Base-by-base conservation (phyloP, 1,284 basidiomycete genomes). In the Leccinum insolens region DNA sequence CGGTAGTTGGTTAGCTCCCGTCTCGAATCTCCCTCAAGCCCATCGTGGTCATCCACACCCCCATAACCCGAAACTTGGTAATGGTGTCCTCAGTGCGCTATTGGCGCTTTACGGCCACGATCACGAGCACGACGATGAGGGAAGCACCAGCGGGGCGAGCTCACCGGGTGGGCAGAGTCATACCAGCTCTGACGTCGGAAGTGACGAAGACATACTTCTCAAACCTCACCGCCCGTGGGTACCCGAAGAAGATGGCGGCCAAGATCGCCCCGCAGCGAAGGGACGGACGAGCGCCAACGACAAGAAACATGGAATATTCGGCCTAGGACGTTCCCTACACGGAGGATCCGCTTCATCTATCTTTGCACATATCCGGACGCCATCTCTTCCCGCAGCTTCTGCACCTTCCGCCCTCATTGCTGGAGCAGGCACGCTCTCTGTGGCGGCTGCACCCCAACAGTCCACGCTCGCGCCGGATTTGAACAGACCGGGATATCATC, bases 381-480 rank as follows among this genome's bases (percentile, higher is more conserved):
- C 74, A 7, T 69, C 75, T 8, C 59, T 73, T 25, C 73, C 75
- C 5, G 58, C 65, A 5, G 64, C 71, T 0, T 60, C 73, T 7
- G 61, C 77, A 15, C 67, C 78, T 14, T 75, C 78, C 0, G 78
- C 89, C 3, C 82, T 93, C 39, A 85, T 93, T 44, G 86, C 89
- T 25, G 87, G 86, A 65, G 88, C 90, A 0, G 86, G 87, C 3
- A 85, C 86, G 63, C 76, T 88, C 14, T 78, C 81, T 0, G 87
- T 86, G 28, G 83, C 80, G 4, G 88, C 88, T 6, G 83, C 86
- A 0, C 89, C 90, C 0, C 72, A 76, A 9, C 79, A 81, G 14
- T 81, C 83, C 0, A 82, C 82, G 2, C 79, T 93, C 25, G 86
- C 85, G 2, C 88, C 91, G 1, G 83, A 87, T 68, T 79, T 88